These are phyloP conservation scores for Xylaria polymorpha DNA, from an alignment of 2,329 filamentous ascomycete genomes.

Conservation along the genomic window DNA sequence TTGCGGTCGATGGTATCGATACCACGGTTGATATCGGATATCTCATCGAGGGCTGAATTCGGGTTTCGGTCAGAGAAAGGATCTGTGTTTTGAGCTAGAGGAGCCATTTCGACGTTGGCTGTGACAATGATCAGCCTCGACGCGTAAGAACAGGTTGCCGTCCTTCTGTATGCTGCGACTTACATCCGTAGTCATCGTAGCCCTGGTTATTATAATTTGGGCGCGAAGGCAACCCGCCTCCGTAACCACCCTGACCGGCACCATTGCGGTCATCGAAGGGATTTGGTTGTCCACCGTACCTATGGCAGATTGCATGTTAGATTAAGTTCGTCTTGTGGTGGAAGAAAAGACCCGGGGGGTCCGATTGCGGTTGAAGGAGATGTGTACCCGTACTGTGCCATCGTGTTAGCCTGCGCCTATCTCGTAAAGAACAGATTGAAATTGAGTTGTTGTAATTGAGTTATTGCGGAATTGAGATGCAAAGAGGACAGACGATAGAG, in stretches of 20 bases:
- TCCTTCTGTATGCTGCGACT: constrained; percentile 28
- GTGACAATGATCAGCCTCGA: constrained; percentile 37
- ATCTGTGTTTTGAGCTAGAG: constrained; percentile 66
- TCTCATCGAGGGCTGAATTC: constrained; percentile 86
- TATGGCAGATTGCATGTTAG: constrained; percentile 53
- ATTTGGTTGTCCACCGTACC: constrained; percentile 67
- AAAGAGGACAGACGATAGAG: constrained; percentile 18
- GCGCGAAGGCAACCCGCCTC: constrained; percentile 44
- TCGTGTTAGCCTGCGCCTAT: constrained; percentile 52
- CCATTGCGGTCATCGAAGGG: constrained; percentile 68
- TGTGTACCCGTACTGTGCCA: constrained; percentile 68
- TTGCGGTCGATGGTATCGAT: constrained; percentile 80
- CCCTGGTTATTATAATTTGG: constrained; percentile 39
- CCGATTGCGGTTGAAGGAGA: constrained; percentile 33
- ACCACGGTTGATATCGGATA: constrained; percentile 80
- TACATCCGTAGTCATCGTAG: constrained; percentile 56
- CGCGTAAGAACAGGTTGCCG: not conserved
- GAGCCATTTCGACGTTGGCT: constrained; percentile 77
- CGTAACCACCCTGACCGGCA: constrained; percentile 53
- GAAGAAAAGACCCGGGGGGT: constrained; percentile 27
- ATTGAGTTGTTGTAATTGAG: constrained; percentile 27
- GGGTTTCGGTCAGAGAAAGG: constrained; percentile 67
- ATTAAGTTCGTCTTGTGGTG: constrained; percentile 22
- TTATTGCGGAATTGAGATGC: constrained; percentile 32
- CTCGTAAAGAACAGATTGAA: constrained; percentile 20